phyloP scores from a whole-genome alignment of 202 grass and related monocot genomes.

The Elaeis oleifera region DNA sequence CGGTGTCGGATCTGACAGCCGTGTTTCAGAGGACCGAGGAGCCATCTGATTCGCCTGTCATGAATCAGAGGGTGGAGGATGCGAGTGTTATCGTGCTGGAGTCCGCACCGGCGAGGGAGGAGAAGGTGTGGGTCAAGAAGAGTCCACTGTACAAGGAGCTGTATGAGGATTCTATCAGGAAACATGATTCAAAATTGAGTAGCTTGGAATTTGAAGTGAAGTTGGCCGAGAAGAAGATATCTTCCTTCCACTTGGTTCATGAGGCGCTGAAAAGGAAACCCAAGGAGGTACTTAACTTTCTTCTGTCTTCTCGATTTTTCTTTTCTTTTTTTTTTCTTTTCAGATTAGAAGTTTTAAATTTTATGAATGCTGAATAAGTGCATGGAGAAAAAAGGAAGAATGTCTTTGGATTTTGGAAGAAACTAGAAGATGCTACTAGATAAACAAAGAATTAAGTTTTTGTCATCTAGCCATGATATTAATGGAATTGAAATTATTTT shows the following conservation, averaged over 20 bases:
- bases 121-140: conserved; percentile 16
- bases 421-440: too few species aligned
- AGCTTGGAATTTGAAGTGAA: conserved; percentile 51
- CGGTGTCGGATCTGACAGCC: conserved; percentile 6
- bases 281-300: not conserved
- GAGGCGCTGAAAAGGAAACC: conserved; percentile 20
- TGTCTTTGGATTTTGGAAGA: too few species aligned
- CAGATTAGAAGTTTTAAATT: too few species aligned
- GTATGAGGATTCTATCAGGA: conserved; percentile 42
- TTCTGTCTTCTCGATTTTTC: too few species aligned
- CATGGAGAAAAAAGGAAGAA: too few species aligned
- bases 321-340: too few species aligned
- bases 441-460: too few species aligned
- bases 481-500: too few species aligned
- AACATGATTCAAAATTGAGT: conserved; percentile 41
- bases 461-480: too few species aligned
- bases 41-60: conserved; percentile 17
- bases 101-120: conserved; percentile 25
- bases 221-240: conserved; percentile 37
- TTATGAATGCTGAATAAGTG: too few species aligned
- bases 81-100: conserved; percentile 11
- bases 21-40: conserved; percentile 1
- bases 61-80: conserved; percentile 26
- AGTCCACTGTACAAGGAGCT: conserved; percentile 56
- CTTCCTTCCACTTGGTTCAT: conserved; percentile 20